Conservation (phyloP, 1,139 yeast genomes). For the Suhomyces bribrorum region DNA sequence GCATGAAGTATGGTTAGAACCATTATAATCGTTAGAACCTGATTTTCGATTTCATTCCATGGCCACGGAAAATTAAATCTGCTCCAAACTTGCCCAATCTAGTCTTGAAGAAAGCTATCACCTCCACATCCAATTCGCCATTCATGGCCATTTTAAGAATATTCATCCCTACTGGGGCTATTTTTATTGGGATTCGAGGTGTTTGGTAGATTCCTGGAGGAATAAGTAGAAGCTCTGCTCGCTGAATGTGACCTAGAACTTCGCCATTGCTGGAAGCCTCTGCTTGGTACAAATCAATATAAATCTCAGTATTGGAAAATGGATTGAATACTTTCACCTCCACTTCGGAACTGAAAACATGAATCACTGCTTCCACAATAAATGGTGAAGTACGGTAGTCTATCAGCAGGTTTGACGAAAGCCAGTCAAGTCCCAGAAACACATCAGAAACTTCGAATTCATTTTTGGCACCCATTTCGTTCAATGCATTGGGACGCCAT, state of each 20-base stretch:
- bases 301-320: slow-evolving; percentile 40
- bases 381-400: slow-evolving; percentile 21
- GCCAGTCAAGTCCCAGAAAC: background rate
- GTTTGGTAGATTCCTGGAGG: slow-evolving; percentile 54
- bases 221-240: slow-evolving; percentile 36
- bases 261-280: slow-evolving; percentile 49
- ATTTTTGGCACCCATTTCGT: background rate
- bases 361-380: slow-evolving; percentile 49
- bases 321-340: slow-evolving; percentile 57
- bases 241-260: slow-evolving; percentile 45
- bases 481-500: background rate
- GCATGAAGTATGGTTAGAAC: no score
- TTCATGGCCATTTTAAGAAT: slow-evolving; percentile 50
- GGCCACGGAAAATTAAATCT: slow-evolving; percentile 46
- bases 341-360: slow-evolving; percentile 52
- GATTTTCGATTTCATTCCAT: slow-evolving; percentile 42
- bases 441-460: background rate
- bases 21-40: slow-evolving; percentile 26
- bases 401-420: background rate
- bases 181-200: slow-evolving; percentile 49
- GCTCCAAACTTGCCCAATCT: slow-evolving; percentile 38
- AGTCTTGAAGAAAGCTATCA: slow-evolving; percentile 43
- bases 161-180: slow-evolving; percentile 49
- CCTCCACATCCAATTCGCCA: slow-evolving; percentile 50
- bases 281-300: slow-evolving; percentile 43